Evolutionary conservation across 352 stramenopile species (phyloP).

Genomic region (Phytophthora quininea): DNA sequence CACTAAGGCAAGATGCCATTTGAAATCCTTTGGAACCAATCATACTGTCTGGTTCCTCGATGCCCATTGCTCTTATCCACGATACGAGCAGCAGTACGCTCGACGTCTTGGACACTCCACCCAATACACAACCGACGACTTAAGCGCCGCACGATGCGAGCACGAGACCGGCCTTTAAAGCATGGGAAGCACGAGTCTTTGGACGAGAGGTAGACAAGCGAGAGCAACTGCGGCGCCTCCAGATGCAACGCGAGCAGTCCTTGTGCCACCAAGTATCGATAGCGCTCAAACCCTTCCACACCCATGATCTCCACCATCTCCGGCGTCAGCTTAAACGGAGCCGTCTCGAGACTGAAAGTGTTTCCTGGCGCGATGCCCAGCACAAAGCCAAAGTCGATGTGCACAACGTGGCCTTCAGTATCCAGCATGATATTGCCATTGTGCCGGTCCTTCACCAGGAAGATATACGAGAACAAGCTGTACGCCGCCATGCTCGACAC

Average conservation of each 20-base stretch:
- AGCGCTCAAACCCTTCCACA: constrained; percentile 88
- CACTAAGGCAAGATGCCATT: constrained; percentile 76
- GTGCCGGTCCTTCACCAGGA: constrained; percentile 98
- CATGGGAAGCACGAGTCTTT: constrained; percentile 94
- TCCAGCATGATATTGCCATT: constrained; percentile 99
- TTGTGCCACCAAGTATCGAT: constrained; percentile 92
- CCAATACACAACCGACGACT: constrained; percentile 67
- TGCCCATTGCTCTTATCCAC: constrained; percentile 81
- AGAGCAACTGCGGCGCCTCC: constrained; percentile 93
- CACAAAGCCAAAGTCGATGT: constrained; percentile 99
- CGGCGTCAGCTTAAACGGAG: constrained; percentile 98
- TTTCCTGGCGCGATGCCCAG: constrained; percentile 97
- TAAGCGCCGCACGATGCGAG: constrained; percentile 51
- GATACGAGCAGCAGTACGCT: constrained; percentile 60
- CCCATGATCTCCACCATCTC: constrained; percentile 97
- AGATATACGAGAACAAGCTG: constrained; percentile 96
- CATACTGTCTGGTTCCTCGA: constrained; percentile 83
- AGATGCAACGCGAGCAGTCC: constrained; percentile 94
- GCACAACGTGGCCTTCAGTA: constrained; percentile 93
- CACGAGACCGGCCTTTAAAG: constrained; percentile 69
- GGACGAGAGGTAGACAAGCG: constrained; percentile 90
- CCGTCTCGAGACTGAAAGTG: constrained; percentile 96
- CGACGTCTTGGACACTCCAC: constrained; percentile 55
- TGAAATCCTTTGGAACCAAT: constrained; percentile 87
- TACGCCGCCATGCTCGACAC: constrained; percentile 95